phyloP scores from a whole-genome alignment of 768 basidiomycete species.

The Cyclocybe cylindracea region DNA sequence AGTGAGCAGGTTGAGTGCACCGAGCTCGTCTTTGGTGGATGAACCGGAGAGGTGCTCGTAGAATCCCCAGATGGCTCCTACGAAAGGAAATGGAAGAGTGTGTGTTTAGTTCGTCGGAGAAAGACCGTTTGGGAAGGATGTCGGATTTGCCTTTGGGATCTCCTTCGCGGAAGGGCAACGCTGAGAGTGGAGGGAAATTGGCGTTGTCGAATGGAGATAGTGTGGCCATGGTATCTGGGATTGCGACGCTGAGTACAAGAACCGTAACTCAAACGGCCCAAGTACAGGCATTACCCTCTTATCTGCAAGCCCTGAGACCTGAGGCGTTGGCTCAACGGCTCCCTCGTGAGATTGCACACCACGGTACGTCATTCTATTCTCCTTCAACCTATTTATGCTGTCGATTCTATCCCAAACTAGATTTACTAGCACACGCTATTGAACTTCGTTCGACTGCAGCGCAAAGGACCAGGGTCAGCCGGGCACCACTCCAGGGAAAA shows the following conservation, averaged over 20 bases:
- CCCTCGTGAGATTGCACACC: too few species aligned
- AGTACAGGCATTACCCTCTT: too few species aligned
- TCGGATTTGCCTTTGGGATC: slow-evolving; percentile 17
- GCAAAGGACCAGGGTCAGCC: too few species aligned
- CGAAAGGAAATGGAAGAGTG: neutral
- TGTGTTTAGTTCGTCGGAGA: neutral
- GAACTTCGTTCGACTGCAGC: too few species aligned
- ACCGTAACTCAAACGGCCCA: too few species aligned
- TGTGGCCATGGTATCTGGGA: slow-evolving; percentile 9
- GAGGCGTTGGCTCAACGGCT: too few species aligned
- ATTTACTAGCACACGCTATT: too few species aligned
- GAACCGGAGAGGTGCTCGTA: slow-evolving; percentile 22
- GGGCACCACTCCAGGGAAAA: too few species aligned
- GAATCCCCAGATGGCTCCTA: slow-evolving; percentile 27
- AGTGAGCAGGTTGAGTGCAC: slow-evolving; percentile 23
- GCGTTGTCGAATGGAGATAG: slow-evolving; percentile 21
- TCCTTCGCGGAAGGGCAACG: slow-evolving; percentile 20
- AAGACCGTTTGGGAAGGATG: neutral
- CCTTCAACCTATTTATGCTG: too few species aligned
- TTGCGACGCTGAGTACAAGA: neutral
- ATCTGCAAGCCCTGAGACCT: too few species aligned
- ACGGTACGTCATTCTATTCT: too few species aligned
- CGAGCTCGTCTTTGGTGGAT: slow-evolving; percentile 17
- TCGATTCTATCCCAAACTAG: too few species aligned
- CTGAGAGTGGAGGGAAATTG: slow-evolving; percentile 17